Conservation (phyloP, 495 filamentous ascomycete genomes). For the Lichina pygmaea region DNA sequence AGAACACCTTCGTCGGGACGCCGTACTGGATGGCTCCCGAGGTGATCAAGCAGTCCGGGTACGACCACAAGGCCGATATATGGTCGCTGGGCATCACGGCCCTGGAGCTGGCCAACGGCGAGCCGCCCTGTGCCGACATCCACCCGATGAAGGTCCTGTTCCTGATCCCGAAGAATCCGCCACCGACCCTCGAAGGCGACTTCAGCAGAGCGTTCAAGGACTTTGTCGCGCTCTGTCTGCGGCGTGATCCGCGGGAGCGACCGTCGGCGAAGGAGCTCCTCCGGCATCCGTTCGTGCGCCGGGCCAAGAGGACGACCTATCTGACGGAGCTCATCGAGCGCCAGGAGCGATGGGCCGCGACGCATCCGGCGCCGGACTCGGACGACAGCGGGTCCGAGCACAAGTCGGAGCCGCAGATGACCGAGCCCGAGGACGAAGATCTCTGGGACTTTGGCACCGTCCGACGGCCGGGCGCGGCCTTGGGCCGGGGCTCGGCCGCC, state of each 20-base stretch:
- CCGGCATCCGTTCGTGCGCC: conserved; percentile 67
- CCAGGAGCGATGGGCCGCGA: conserved; percentile 58
- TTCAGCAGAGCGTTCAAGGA: conserved; percentile 85
- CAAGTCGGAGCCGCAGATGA: conserved; percentile 6
- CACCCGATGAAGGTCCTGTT: conserved; percentile 99
- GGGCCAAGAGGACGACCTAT: conserved; percentile 71
- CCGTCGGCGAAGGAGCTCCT: conserved; percentile 72
- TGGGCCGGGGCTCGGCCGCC: too few relatives aligned
- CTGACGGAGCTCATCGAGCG: conserved; percentile 84
- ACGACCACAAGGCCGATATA: conserved; percentile 96
- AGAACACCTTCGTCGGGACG: conserved; percentile 95
- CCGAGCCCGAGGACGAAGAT: conserved; percentile 35
- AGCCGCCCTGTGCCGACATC: conserved; percentile 87
- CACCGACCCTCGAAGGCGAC: conserved; percentile 57
- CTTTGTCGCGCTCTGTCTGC: conserved; percentile 68
- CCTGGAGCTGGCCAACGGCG: conserved; percentile 73
- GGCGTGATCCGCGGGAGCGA: conserved; percentile 65
- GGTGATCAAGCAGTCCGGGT: conserved; percentile 93
- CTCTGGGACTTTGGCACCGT: conserved; percentile 95
- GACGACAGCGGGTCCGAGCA: conserved; percentile 29
- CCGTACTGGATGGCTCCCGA: conserved; percentile 99
- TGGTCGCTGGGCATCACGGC: conserved; percentile 98
- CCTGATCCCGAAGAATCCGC: conserved; percentile 82
- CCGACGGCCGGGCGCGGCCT: background rate
- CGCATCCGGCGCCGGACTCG: conserved; percentile 21